phyloP scores from a whole-genome alignment of 192 early-diverging fungal genomes.

The Coemansia sp. region DNA sequence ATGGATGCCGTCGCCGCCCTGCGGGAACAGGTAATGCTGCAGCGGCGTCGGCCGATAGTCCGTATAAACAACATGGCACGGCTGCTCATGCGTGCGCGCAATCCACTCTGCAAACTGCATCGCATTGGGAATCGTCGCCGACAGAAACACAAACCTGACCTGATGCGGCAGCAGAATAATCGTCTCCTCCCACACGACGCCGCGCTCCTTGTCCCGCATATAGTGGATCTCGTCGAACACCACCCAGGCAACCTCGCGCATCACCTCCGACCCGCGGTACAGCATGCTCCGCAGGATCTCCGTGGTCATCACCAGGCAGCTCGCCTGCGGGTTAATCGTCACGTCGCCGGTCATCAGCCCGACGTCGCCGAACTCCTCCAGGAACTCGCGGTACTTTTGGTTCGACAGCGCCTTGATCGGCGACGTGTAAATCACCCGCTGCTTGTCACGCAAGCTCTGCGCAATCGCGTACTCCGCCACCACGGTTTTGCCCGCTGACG shows the following conservation, averaged over 20 bases:
- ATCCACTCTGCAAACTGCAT: conserved; percentile 99
- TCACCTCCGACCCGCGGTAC: conserved; percentile 92
- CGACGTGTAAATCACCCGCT: conserved; percentile 93
- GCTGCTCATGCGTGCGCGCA: conserved; percentile 87
- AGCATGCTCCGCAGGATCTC: conserved; percentile 98
- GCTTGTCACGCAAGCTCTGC: conserved; percentile 77
- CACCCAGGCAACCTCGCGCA: conserved; percentile 97
- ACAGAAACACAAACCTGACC: conserved; percentile 91
- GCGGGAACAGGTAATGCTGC: conserved; percentile 95
- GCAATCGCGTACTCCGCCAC: conserved; percentile 99
- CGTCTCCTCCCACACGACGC: conserved; percentile 99
- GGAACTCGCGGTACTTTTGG: conserved; percentile 96
- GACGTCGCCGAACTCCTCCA: conserved; percentile 95
- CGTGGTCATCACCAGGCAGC: conserved; percentile 97
- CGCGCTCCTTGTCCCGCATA: conserved; percentile 95
- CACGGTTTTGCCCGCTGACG: conserved; percentile 96
- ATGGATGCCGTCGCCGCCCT: conserved; percentile 89
- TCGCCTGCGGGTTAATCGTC: conserved; percentile 89
- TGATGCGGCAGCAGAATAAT: conserved; percentile 92
- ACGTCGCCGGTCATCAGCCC: conserved; percentile 99
- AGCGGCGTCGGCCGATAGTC: conserved; percentile 95
- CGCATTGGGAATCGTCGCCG: conserved; percentile 98
- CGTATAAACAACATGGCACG: conserved; percentile 98
- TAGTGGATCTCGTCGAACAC: conserved; percentile 99
- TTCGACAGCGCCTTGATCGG: conserved; percentile 98